Evolutionary conservation across 1,284 basidiomycete species (phyloP).

Genomic region (Irpex sp.): DNA sequence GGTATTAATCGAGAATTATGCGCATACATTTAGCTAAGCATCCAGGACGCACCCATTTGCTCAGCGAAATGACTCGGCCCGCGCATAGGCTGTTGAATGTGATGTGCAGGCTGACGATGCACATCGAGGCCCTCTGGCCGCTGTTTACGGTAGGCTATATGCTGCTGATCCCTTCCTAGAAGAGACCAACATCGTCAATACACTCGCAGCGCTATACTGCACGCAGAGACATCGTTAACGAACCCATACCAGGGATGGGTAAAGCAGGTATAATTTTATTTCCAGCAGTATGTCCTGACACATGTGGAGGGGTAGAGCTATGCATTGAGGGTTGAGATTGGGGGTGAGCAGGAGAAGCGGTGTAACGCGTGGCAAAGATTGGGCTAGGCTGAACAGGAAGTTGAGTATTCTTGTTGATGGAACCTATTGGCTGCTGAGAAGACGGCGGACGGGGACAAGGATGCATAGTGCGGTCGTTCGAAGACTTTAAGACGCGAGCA

Average conservation of each 20-base stretch:
- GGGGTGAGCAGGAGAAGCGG: too few species aligned
- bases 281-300: not conserved
- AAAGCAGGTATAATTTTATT: not conserved
- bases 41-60: too few species aligned
- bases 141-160: not conserved
- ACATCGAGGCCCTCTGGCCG: not conserved
- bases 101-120: not conserved
- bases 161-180: not conserved
- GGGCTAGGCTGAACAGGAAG: too few species aligned
- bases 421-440: not conserved
- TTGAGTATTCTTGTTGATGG: not conserved
- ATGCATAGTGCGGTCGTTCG: not conserved
- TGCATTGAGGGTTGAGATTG: not conserved
- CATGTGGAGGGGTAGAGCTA: not conserved
- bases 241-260: not conserved
- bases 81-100: too few species aligned
- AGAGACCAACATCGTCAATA: not conserved
- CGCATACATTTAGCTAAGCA: too few species aligned
- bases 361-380: too few species aligned
- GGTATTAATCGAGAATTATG: too few species aligned
- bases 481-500: not conserved
- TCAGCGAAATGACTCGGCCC: too few species aligned
- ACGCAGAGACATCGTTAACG: not conserved
- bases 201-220: not conserved
- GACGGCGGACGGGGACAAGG: not conserved